These are phyloP conservation scores for Ganoderma boninense DNA, from an alignment of 1,284 basidiomycete genomes.

Conservation along the genomic window DNA sequence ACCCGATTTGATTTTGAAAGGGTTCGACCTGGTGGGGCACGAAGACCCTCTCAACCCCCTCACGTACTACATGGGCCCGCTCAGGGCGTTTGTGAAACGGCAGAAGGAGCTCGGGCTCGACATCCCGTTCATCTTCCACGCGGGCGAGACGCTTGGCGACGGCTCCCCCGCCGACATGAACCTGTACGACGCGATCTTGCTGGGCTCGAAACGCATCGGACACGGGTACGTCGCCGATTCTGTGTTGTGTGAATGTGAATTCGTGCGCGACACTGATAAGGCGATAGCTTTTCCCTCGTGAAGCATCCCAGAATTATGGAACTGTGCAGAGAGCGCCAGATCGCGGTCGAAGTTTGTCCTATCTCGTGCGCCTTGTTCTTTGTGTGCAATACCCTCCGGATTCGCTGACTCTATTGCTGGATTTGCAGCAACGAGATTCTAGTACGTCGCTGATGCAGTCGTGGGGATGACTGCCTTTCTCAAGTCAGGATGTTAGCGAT, in stretches of 20 bases:
- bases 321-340: constrained; percentile 66
- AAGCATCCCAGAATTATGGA: constrained; percentile 79
- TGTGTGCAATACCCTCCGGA: not conserved
- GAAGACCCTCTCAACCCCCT: constrained; percentile 73
- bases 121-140: constrained; percentile 84
- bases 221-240: constrained; percentile 60
- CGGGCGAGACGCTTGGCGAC: constrained; percentile 81
- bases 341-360: constrained; percentile 75
- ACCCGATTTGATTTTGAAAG: constrained; percentile 55
- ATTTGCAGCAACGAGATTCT: constrained; percentile 68
- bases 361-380: constrained; percentile 62
- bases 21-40: constrained; percentile 84
- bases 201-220: constrained; percentile 83
- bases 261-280: not conserved
- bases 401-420: constrained; percentile 18
- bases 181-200: constrained; percentile 79
- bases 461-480: not conserved
- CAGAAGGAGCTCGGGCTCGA: constrained; percentile 66
- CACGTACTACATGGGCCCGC: constrained; percentile 67
- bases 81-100: constrained; percentile 69
- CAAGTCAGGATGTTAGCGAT: constrained; percentile 49
- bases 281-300: constrained; percentile 68
- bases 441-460: constrained; percentile 45
- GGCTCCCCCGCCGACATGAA: constrained; percentile 76
- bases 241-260: constrained; percentile 26